Base-by-base conservation (phyloP, 352 stramenopile genomes). In the Globisporangium yorkense region DNA sequence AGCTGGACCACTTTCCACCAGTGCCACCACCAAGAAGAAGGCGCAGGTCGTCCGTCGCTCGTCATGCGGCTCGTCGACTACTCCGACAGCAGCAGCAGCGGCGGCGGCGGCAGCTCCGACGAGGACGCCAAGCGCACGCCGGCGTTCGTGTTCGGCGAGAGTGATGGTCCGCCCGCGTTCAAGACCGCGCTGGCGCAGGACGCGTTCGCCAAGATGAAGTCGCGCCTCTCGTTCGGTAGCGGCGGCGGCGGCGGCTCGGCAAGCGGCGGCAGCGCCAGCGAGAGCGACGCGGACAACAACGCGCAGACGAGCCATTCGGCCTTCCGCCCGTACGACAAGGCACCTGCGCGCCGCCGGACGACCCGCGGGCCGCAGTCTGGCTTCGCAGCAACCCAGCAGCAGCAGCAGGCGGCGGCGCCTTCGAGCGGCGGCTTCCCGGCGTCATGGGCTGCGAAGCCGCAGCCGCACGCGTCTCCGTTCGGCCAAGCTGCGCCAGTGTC, bases 201-300 rank as follows among this genome's bases (percentile, higher is more conserved):
- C 47, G 59, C 59, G 31, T 65, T 60, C 43, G 52, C 43, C 37
- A 59, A 55, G 24, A 60, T 65, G 59, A 59, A 60, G 33, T 51
- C 20, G 12, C 45, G 59, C 9, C 47, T 59, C 13, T 62, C 48
- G 5, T 53, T 54, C 24, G 24, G 9, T 37, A 10, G 33, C 33
- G 33, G 33, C 41, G 35, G 54, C 24, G 20, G 54, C 18, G 20
- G 7, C 46, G 16, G 43, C 5, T 44, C 29, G 16, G 16, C 45
- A 3, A 62, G 40, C 54, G 29, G n/a, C 39, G 31, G 10, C 27
- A 49, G 49, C 13, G 27, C 40, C 8, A 48, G n/a, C 10, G 40
- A 56, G 6, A 56, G 15, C 2, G 16, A 53, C n/a, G 21, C 41
- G 3, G 45, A 20, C 21, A 53, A 9, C 10, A 20, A 20, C 27